Conservation (phyloP, 192 early-diverging fungal species). For the Backusella mclennaniae region DNA sequence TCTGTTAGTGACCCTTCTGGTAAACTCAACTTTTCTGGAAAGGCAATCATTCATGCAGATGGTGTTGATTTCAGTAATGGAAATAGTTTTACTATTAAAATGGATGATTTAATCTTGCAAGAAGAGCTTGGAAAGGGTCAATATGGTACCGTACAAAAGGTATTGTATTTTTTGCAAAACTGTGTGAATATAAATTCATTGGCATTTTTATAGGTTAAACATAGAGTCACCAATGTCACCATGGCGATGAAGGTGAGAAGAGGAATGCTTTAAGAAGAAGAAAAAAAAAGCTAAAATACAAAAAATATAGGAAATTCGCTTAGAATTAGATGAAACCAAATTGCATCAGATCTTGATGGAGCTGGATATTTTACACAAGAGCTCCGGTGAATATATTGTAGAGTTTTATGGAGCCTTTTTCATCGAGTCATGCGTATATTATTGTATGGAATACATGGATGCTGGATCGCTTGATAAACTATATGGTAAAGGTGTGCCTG, state of each 20-base stretch:
- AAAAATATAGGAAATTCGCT: slow-evolving; percentile 70
- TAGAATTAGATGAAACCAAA: slow-evolving; percentile 86
- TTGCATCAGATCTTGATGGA: slow-evolving; percentile 96
- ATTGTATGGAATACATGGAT: slow-evolving; percentile 99
- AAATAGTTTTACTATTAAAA: slow-evolving; percentile 83
- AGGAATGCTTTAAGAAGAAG: neutral
- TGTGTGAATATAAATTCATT: neutral
- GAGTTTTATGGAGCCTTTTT: slow-evolving; percentile 98
- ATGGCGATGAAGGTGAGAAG: slow-evolving; percentile 80
- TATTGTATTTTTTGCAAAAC: neutral
- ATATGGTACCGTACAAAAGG: slow-evolving; percentile 91
- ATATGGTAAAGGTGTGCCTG: slow-evolving; percentile 78
- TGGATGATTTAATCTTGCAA: slow-evolving; percentile 74
- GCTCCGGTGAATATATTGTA: slow-evolving; percentile 86
- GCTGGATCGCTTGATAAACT: slow-evolving; percentile 88
- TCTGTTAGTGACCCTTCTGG: slow-evolving; percentile 71
- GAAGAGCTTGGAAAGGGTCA: slow-evolving; percentile 90
- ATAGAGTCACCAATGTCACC: slow-evolving; percentile 78
- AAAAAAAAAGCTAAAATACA: neutral
- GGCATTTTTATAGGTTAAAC: slow-evolving; percentile 53
- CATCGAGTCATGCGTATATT: slow-evolving; percentile 94
- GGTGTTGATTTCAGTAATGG: slow-evolving; percentile 93
- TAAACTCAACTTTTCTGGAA: slow-evolving; percentile 88
- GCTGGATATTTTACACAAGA: slow-evolving; percentile 89
- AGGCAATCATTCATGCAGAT: slow-evolving; percentile 85